These are phyloP conservation scores for Domatiomyces globalis DNA, from an alignment of 2,329 filamentous ascomycete species.

Conservation along the genomic window DNA sequence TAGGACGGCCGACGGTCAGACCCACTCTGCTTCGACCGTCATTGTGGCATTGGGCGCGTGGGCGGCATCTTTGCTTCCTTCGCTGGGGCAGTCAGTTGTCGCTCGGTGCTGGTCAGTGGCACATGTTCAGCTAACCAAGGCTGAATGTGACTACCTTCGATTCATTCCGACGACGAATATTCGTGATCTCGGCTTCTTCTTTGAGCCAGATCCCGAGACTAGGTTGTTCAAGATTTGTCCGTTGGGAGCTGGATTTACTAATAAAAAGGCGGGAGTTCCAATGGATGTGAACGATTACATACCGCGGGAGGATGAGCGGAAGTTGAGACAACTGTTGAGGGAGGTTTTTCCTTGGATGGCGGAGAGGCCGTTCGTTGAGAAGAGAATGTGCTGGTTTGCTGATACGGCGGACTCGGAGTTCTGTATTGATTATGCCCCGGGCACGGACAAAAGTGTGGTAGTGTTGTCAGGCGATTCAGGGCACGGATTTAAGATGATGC, in stretches of 20 bases:
- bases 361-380: slow-evolving; percentile 42
- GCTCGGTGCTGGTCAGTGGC: slow-evolving; percentile 47
- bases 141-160: slow-evolving; percentile 39
- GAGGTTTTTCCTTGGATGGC: slow-evolving; percentile 41
- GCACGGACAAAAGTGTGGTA: slow-evolving; percentile 34
- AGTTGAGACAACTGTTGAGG: slow-evolving; percentile 36
- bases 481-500: slow-evolving; percentile 50
- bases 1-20: slow-evolving; percentile 26
- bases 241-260: slow-evolving; percentile 42
- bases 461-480: slow-evolving; percentile 45
- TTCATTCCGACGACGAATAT: slow-evolving; percentile 48
- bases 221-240: slow-evolving; percentile 47
- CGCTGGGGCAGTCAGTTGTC: slow-evolving; percentile 36
- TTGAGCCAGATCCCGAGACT: slow-evolving; percentile 47
- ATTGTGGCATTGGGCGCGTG: slow-evolving; percentile 42
- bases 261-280: slow-evolving; percentile 32
- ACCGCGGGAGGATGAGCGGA: slow-evolving; percentile 39
- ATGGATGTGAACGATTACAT: slow-evolving; percentile 33
- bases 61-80: slow-evolving; percentile 34
- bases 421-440: slow-evolving; percentile 45
- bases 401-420: slow-evolving; percentile 48
- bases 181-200: slow-evolving; percentile 50
- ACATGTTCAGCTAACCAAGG: slow-evolving; percentile 43
- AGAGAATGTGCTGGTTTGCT: slow-evolving; percentile 49
- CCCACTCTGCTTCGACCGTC: slow-evolving; percentile 21